phyloP scores from a whole-genome alignment of 768 basidiomycete genomes.

The Tremella fuciformis region DNA sequence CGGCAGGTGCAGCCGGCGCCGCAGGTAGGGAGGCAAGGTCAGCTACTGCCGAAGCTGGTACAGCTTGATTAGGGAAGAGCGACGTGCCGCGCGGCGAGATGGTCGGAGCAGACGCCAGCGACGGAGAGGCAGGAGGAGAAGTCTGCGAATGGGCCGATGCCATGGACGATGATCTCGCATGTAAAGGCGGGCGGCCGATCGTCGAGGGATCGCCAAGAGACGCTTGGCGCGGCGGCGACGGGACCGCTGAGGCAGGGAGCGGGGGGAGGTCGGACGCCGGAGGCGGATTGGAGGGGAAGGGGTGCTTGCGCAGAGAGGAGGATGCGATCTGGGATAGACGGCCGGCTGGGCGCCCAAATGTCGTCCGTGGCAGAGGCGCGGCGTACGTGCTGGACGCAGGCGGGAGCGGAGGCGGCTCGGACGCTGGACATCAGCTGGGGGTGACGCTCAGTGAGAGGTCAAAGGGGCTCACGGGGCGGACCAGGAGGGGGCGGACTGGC shows the following conservation, averaged over 20 bases:
- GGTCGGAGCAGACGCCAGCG: background rate
- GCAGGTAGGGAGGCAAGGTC: background rate
- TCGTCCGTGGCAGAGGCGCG: background rate
- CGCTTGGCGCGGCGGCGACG: background rate
- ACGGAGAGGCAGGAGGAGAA: background rate
- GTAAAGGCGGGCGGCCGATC: too few species aligned
- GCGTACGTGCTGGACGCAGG: background rate
- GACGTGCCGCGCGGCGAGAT: constrained; percentile 1
- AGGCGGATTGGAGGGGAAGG: background rate
- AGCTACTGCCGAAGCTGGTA: too few species aligned
- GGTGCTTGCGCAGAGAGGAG: background rate
- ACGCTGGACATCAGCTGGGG: constrained; percentile 1
- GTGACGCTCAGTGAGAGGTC: constrained; percentile 1
- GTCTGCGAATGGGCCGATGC: too few species aligned
- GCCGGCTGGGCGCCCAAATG: background rate
- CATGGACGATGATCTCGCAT: too few species aligned
- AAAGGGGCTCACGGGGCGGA: constrained; percentile 33
- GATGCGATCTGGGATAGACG: constrained; percentile 1
- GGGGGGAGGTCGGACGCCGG: constrained; percentile 11
- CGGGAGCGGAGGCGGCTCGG: background rate
- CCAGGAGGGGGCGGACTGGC: constrained; percentile 31
- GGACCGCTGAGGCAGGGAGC: background rate
- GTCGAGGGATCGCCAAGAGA: too few species aligned
- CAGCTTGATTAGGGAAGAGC: background rate
- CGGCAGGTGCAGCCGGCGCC: background rate